Evolutionary conservation across 2,329 filamentous ascomycete genomes (phyloP).

Genomic region (Zasmidium citrigriseum): DNA sequence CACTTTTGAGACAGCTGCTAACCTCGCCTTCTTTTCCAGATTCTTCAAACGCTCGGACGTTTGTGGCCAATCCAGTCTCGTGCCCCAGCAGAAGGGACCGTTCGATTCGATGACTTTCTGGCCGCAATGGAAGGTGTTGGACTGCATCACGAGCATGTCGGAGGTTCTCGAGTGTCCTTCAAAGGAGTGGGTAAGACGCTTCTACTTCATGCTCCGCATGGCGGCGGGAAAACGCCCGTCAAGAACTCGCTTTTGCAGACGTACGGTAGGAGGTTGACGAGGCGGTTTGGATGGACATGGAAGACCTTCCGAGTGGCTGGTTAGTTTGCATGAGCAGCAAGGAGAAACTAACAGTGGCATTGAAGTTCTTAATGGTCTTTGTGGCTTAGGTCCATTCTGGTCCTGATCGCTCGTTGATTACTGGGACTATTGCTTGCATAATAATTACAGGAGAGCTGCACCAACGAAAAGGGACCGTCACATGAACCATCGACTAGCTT

Average conservation of each 20-base stretch:
- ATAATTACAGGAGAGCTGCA: too few species aligned
- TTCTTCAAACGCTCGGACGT: neutral
- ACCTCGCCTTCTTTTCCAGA: too few species aligned
- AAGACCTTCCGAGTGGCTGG: too few species aligned
- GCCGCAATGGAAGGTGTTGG: neutral
- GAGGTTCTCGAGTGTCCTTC: neutral
- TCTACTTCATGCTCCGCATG: slow-evolving; percentile 1
- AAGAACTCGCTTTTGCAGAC: neutral
- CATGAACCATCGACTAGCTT: too few species aligned
- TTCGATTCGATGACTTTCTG: neutral
- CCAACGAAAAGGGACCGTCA: too few species aligned
- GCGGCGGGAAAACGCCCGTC: neutral
- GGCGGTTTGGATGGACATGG: neutral
- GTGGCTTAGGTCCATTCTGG: too few species aligned
- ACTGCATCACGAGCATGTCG: neutral
- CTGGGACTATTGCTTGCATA: too few species aligned
- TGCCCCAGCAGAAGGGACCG: neutral
- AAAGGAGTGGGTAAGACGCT: neutral
- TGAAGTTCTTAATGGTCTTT: too few species aligned
- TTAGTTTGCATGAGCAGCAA: too few species aligned
- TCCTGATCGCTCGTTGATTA: too few species aligned
- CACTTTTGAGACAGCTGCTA: too few species aligned
- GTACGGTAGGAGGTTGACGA: neutral
- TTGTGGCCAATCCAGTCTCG: slow-evolving; percentile 1
- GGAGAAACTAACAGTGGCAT: too few species aligned